Percentiles rank a stretch among this genome's conserved stretches.
These are phyloP conservation scores for Xerocomus nothofagi DNA, from an alignment of 1,284 basidiomycete genomes.

Conservation along the genomic window DNA sequence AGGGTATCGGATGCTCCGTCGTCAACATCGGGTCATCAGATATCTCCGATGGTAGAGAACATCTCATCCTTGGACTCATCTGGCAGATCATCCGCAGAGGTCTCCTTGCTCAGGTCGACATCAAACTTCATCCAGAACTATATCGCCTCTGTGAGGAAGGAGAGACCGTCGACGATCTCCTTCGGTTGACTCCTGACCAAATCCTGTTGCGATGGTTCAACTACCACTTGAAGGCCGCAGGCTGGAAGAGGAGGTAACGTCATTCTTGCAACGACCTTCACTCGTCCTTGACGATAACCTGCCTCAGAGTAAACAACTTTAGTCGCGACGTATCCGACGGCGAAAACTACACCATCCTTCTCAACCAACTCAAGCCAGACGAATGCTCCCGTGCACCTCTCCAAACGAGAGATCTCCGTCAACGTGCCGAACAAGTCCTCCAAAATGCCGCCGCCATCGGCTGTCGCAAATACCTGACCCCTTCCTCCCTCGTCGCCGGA, in stretches of 20 bases:
- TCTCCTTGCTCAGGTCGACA: constrained; percentile 92
- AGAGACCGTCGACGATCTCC: constrained; percentile 94
- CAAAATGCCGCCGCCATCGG: constrained; percentile 93
- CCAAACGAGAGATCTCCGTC: constrained; percentile 78
- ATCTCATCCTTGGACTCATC: constrained; percentile 97
- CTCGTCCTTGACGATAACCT: constrained; percentile 11
- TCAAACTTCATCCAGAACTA: constrained; percentile 97
- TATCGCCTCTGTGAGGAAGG: constrained; percentile 95
- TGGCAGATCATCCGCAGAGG: constrained; percentile 98
- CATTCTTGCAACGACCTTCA: background rate
- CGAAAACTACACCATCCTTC: constrained; percentile 95
- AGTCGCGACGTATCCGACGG: constrained; percentile 93
- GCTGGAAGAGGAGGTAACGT: constrained; percentile 78
- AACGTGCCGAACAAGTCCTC: constrained; percentile 89
- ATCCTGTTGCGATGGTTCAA: constrained; percentile 98
- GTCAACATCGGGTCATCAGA: constrained; percentile 98
- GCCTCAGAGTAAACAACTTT: constrained; percentile 89
- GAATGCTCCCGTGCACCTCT: constrained; percentile 92
- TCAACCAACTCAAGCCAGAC: constrained; percentile 94
- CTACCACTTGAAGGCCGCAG: constrained; percentile 95
- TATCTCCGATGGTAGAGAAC: constrained; percentile 91
- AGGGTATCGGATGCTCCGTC: constrained; percentile 97
- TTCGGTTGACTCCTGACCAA: constrained; percentile 94
- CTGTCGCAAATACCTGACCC: constrained; percentile 94
- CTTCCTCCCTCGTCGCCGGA: constrained; percentile 87